Evolutionary conservation across 2,329 filamentous ascomycete species (phyloP), one percentile per base, ranked within the genome.

Genomic region (Aspergillus fructus): DNA sequence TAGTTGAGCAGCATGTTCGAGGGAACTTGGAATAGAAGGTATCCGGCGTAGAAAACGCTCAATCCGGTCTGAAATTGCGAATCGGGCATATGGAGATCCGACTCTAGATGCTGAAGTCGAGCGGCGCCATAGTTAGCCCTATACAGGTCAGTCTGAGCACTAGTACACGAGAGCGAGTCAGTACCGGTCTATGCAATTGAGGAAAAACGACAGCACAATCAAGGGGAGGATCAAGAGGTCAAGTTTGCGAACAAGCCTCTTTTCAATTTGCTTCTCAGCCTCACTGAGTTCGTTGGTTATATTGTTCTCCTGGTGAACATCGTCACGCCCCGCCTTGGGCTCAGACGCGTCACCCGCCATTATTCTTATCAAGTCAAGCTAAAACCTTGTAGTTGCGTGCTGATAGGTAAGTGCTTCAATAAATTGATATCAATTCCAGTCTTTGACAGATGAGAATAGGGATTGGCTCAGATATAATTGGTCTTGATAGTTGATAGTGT

Each of bases 91-190:
- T 65, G 58, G n/a, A 75, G 63, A 47, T 74, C 70, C n/a, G 64
- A 40, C 55, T 71, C 67, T 9, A 75, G 64, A 37, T 71, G 69
- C 46, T 73, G 70, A 30, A 74, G 65, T 34, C 67, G 67, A 33
- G 72, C 72, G 7, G 72, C 67, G 2, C 72, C 69, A 60, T 73
- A 74, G 53, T 74, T 81, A 65, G 79, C 79, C 33, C 55, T 58
- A 49, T 3, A 12, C 15, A 41, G 17, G 11, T 61, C 43, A 58
- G 49, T 19, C 5, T 21, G 5, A 15, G 7, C 15, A 3, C 21
- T 9, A 15, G 21, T n/a, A 6, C 12, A 7, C 8, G 11, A 24
- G 9, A 46, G 45, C 30, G 5, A 41, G n/a, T 17, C 4, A n/a
- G 12, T 54, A 60, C 58, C 64, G 60, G 42, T 69, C 66, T 34